These are phyloP conservation scores for Sphagnum contortum DNA, from an alignment of 225 moss, liverwort and hornwort species.

Conservation along the genomic window DNA sequence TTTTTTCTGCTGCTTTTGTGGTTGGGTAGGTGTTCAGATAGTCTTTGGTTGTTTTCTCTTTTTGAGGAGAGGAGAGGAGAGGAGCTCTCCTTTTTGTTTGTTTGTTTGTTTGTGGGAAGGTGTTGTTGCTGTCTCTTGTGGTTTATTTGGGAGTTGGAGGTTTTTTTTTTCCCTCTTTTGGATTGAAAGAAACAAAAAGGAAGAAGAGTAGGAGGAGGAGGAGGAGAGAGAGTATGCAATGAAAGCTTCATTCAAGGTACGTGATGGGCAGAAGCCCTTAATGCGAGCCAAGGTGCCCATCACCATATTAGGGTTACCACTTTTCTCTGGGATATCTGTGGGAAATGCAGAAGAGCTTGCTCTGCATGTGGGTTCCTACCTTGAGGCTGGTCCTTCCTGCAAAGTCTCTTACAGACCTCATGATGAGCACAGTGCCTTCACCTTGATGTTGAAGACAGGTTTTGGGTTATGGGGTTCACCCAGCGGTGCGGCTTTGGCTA, in stretches of 20 bases:
- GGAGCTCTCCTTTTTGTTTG: too few species aligned
- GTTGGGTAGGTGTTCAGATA: too few species aligned
- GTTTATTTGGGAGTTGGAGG: too few species aligned
- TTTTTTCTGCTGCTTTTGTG: too few species aligned
- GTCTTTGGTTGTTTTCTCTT: too few species aligned
- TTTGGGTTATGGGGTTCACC: constrained; percentile 93
- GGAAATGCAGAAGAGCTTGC: constrained; percentile 79
- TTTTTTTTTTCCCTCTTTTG: too few species aligned
- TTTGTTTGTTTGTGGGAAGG: too few species aligned
- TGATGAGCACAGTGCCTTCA: constrained; percentile 45
- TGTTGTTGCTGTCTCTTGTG: too few species aligned
- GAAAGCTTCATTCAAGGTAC: constrained; percentile 83
- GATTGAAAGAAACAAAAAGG: too few species aligned
- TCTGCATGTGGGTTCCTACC: constrained; percentile 67
- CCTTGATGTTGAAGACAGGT: constrained; percentile 70
- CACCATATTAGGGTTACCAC: constrained; percentile 59
- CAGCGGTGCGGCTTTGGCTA: constrained; percentile 58
- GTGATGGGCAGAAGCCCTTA: constrained; percentile 81
- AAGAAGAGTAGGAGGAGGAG: not conserved
- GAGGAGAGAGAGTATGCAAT: constrained; percentile 18
- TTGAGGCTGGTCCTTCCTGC: constrained; percentile 61
- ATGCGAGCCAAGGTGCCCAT: constrained; percentile 83
- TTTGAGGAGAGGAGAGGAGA: too few species aligned
- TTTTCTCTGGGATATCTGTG: constrained; percentile 71
- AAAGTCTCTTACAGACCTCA: constrained; percentile 81